Percentiles rank a stretch among this genome's conserved stretches.
phyloP scores from a whole-genome alignment of 164 flowering plant species.

The Tetrastigma voinierianum region DNA sequence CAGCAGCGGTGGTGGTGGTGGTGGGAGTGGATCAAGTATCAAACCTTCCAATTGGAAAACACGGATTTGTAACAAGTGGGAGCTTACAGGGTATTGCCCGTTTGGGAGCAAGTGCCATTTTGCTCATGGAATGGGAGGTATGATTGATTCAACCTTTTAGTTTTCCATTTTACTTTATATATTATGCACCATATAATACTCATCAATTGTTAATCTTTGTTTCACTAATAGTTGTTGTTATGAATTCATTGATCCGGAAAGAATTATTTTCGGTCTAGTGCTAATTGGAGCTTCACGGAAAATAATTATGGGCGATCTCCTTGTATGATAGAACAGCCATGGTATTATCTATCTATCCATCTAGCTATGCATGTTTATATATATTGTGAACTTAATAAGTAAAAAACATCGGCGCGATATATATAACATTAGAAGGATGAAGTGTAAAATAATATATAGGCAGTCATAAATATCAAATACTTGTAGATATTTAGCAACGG shows the following conservation, averaged over 20 bases:
- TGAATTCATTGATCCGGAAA: not conserved
- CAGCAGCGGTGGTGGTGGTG: conserved; percentile 38
- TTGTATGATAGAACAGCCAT: not conserved
- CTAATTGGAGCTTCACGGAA: not conserved
- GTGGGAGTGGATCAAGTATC: conserved; percentile 32
- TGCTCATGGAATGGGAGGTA: conserved; percentile 96
- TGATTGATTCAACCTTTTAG: conserved; percentile 4
- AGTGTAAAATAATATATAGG: no score
- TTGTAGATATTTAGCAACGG: no score
- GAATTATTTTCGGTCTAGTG: not conserved
- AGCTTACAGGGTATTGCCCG: conserved; percentile 93
- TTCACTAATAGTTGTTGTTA: not conserved
- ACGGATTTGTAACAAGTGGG: conserved; percentile 99
- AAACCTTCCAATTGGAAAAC: conserved; percentile 99
- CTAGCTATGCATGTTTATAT: no score
- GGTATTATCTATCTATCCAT: not conserved
- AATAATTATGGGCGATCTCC: not conserved
- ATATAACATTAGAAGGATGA: no score
- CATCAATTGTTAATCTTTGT: not conserved
- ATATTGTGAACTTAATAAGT: no score
- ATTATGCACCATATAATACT: not conserved
- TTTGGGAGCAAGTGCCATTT: conserved; percentile 98
- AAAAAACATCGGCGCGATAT: no score
- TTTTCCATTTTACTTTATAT: conserved; percentile 1
- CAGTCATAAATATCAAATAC: no score